Base-by-base conservation (phyloP, 2,329 filamentous ascomycete species). In the Tolypocladium cylindrosporum region DNA sequence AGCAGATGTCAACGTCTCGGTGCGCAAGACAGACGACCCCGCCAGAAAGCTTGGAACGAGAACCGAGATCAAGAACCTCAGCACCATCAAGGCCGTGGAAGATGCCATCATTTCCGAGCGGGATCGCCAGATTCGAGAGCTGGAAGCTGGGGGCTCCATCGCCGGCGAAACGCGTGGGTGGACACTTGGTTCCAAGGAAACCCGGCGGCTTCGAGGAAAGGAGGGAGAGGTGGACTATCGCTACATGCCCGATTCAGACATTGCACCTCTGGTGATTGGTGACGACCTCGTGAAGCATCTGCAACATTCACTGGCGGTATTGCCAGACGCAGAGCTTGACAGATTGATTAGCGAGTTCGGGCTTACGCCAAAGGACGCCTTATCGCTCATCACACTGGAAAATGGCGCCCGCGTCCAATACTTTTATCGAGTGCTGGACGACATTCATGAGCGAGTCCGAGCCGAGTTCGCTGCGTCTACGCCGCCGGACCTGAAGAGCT, bases 141-240 rank as follows among this genome's bases (percentile, higher is more conserved):
- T 97, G 0, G 87, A 94, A 68, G 77, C 78, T 5, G 93, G 93
- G 1, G 89, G 89, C 1, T 73, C 76, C 0, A 81, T 97, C 55
- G 81, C 86, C 63, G 90, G 92, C 51, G 94, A 99, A 75, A 99
- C 94, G 9, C 83, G 94, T 58, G 93, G 94, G 7, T 99, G 92
- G 91, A 89, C 90, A 1, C 81, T 96, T 31, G 91, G 91, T 2
- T 87, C 85, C 61, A 91, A 84, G 4, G 87, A 91, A 69, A 97
- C 94, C 4, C 85, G 84, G 59, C 82, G 88, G 45, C 76, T 99
- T 50, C 83, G 94, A 66, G 91, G 91, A 34, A 99, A 99, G 71
- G 94, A 97, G 71, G 94, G 94, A 54, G 93, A 96, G 68, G 91
- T 97, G 7, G 94, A 99, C 72, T 99, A 99, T 72, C 82, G 94